A percentile compares a stretch with the other conserved stretches of the same genome.
phyloP scores from a whole-genome alignment of 129 eudicot genomes.

The Flaveria ramosissima region DNA sequence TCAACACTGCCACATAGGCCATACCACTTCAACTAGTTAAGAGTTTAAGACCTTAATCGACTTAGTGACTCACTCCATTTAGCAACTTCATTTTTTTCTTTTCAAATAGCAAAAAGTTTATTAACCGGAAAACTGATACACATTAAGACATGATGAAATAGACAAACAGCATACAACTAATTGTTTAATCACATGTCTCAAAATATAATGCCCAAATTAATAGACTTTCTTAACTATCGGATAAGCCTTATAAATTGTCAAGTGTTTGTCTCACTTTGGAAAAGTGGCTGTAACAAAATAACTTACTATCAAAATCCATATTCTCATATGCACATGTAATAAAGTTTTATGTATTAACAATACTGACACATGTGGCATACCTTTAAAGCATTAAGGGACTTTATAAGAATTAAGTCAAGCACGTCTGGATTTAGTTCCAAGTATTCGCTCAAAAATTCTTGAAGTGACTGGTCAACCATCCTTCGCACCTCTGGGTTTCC shows the following conservation, averaged over 20 bases:
- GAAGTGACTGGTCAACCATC: slow-evolving; percentile 81
- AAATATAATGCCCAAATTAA: neutral
- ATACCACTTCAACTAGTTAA: neutral
- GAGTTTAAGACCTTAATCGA: neutral
- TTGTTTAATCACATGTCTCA: neutral
- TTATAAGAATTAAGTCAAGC: slow-evolving; percentile 75
- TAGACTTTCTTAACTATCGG: neutral
- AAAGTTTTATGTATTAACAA: neutral
- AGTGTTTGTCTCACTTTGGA: neutral
- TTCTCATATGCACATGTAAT: neutral
- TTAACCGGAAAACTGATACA: too few relatives aligned
- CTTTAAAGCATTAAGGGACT: slow-evolving; percentile 92
- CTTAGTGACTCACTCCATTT: too few relatives aligned
- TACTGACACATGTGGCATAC: slow-evolving; percentile 30
- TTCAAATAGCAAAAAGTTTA: too few relatives aligned
- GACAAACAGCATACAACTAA: neutral
- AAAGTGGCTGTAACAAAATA: slow-evolving; percentile 5
- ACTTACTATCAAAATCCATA: neutral
- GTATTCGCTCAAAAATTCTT: slow-evolving; percentile 83
- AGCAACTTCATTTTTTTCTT: too few relatives aligned
- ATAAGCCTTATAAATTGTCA: neutral
- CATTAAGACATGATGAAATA: neutral
- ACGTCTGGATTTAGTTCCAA: slow-evolving; percentile 97
- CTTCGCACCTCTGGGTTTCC: slow-evolving; percentile 97
- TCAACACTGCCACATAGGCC: neutral